Conservation (phyloP, 2,329 filamentous ascomycete species). For the Aspergillus alliaceus region DNA sequence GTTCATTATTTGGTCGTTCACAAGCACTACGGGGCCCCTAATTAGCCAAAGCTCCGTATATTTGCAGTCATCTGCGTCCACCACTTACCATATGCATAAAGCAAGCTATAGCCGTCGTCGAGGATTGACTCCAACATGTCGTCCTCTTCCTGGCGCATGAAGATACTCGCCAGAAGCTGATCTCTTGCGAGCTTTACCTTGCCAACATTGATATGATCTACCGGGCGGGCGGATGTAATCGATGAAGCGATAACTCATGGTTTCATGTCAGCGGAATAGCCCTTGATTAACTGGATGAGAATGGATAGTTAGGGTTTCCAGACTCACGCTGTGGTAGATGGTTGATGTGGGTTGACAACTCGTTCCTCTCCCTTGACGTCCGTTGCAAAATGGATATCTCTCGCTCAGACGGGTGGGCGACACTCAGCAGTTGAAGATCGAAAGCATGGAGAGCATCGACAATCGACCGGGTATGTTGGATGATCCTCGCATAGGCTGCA, state of each 20-base stretch:
- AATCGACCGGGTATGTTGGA: constrained; percentile 77
- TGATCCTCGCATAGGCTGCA: constrained; percentile 68
- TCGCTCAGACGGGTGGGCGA: constrained; percentile 67
- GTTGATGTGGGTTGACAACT: constrained; percentile 84
- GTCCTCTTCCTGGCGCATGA: constrained; percentile 76
- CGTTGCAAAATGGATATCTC: constrained; percentile 78
- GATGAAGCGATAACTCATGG: constrained; percentile 82
- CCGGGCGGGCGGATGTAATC: constrained; percentile 88
- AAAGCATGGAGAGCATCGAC: constrained; percentile 94
- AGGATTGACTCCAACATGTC: constrained; percentile 46
- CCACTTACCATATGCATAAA: constrained; percentile 85
- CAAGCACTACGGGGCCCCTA: constrained; percentile 49
- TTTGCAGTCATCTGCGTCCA: neutral
- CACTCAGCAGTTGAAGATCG: constrained; percentile 83
- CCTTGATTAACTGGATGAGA: too few relatives aligned
- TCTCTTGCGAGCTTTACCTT: constrained; percentile 79
- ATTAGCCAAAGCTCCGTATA: constrained; percentile 1
- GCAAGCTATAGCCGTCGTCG: constrained; percentile 75
- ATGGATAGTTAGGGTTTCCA: too few relatives aligned
- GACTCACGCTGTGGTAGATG: constrained; percentile 69
- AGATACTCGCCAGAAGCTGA: constrained; percentile 79
- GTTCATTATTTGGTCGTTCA: constrained; percentile 59
- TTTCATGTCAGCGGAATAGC: constrained; percentile 34
- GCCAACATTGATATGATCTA: constrained; percentile 77
- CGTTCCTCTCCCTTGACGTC: constrained; percentile 74